Evolutionary conservation across 169 alveolate genomes (phyloP).

Genomic region (Plasmodium billcollinsi): DNA sequence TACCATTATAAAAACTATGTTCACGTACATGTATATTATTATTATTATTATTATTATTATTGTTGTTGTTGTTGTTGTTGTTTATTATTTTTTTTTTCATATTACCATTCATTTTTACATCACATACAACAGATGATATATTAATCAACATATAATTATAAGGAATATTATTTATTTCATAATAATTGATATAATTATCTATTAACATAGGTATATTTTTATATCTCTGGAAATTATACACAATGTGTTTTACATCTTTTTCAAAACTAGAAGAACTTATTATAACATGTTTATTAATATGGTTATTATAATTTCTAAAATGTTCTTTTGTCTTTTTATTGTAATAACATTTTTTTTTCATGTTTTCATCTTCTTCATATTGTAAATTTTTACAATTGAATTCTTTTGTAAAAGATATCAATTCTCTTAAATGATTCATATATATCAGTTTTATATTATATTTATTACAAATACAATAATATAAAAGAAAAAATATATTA

Average conservation of each 20-base stretch:
- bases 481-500: constrained; percentile 31
- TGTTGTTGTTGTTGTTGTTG: background rate
- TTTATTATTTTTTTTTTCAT: background rate
- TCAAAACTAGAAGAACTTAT: constrained; percentile 9
- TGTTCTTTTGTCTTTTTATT: background rate
- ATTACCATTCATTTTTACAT: background rate
- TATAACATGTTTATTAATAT: background rate
- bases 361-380: too few relatives aligned
- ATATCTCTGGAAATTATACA: background rate
- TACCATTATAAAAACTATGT: background rate
- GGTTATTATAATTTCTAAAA: background rate
- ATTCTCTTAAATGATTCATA: constrained; percentile 5
- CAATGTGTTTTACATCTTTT: constrained; percentile 9
- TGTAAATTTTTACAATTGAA: too few relatives aligned
- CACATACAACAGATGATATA: background rate
- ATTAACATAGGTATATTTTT: constrained; percentile 16
- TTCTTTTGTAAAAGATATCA: background rate
- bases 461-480: constrained; percentile 10
- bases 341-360: too few relatives aligned
- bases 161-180: background rate
- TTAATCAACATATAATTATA: constrained; percentile 29
- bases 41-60: background rate
- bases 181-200: constrained; percentile 9
- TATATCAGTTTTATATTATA: constrained; percentile 21
- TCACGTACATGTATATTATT: background rate